phyloP scores from a whole-genome alignment of 257 asterid genomes.

The Craterostigma plantagineum region DNA sequence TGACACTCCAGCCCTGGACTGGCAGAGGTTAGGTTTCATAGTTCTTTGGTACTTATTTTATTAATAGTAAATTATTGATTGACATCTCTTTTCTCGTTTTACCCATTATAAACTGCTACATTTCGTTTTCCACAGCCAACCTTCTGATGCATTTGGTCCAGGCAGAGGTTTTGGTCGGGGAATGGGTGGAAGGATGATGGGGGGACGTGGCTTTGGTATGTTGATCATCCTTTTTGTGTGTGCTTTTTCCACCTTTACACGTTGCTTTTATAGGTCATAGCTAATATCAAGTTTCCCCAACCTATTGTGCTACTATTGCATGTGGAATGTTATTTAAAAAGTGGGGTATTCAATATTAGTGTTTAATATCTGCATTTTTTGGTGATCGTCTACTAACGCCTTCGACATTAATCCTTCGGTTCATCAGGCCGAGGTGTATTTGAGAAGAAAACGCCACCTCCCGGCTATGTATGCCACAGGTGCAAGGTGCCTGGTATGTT shows the following conservation, averaged over 20 bases:
- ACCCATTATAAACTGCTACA: slow-evolving; percentile 4
- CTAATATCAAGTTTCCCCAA: not conserved
- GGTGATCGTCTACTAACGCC: slow-evolving; percentile 3
- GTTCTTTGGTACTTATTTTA: too few relatives aligned
- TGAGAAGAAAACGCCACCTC: slow-evolving; percentile 92
- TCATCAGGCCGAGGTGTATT: slow-evolving; percentile 69
- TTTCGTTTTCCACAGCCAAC: slow-evolving; percentile 35
- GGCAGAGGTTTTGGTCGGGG: slow-evolving; percentile 87
- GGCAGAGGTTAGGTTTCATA: slow-evolving; percentile 63
- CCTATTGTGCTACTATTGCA: not conserved
- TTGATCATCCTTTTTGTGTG: slow-evolving; percentile 7
- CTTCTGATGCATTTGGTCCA: slow-evolving; percentile 76
- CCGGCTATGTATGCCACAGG: slow-evolving; percentile 86
- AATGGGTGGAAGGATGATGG: slow-evolving; percentile 69
- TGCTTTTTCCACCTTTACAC: not conserved
- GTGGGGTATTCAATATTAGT: too few relatives aligned
- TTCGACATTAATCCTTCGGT: slow-evolving; percentile 10
- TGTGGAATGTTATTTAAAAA: not conserved
- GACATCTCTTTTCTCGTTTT: too few relatives aligned
- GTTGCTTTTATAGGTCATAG: too few relatives aligned
- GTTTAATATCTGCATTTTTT: not conserved
- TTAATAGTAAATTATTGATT: too few relatives aligned
- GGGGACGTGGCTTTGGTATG: slow-evolving; percentile 91
- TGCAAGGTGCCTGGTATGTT: slow-evolving; percentile 79
- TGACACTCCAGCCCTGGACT: slow-evolving; percentile 91